A percentile compares a stretch with the other conserved stretches of the same genome.
phyloP scores from a whole-genome alignment of 1,284 basidiomycete genomes.

The Xerocomus minutiporus region DNA sequence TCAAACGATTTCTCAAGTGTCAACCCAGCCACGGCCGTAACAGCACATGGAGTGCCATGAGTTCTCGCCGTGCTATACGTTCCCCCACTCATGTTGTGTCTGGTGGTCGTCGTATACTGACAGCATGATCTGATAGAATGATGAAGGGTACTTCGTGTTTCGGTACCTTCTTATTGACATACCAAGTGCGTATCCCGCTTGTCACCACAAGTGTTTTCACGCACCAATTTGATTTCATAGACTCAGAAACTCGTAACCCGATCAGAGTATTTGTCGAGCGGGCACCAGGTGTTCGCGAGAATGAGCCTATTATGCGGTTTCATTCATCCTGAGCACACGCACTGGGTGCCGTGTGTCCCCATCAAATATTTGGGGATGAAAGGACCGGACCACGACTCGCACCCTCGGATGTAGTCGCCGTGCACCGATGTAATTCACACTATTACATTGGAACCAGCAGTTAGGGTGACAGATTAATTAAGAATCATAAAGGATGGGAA shows the following conservation, averaged over 20 bases:
- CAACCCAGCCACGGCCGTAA: neutral
- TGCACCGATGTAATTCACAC: constrained; percentile 22
- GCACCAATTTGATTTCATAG: constrained; percentile 34
- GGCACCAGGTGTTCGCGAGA: constrained; percentile 59
- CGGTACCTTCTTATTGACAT: constrained; percentile 75
- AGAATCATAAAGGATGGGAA: constrained; percentile 11
- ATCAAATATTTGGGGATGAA: constrained; percentile 8
- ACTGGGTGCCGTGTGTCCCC: constrained; percentile 7
- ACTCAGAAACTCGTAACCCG: constrained; percentile 57
- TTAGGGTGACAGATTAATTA: constrained; percentile 4
- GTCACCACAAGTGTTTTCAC: neutral
- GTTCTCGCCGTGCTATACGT: constrained; percentile 1
- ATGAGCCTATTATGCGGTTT: constrained; percentile 70
- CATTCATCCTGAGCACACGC: constrained; percentile 35
- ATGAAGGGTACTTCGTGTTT: constrained; percentile 71
- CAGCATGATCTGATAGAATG: constrained; percentile 46
- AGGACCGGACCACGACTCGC: constrained; percentile 6
- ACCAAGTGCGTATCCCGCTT: constrained; percentile 53
- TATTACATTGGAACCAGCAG: constrained; percentile 20
- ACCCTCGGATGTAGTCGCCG: constrained; percentile 14
- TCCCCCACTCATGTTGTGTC: constrained; percentile 1
- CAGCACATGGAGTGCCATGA: constrained; percentile 3
- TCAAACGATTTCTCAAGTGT: constrained; percentile 11
- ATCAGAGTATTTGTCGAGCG: constrained; percentile 70
- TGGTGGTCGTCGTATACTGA: constrained; percentile 10